Percentiles rank a stretch among this genome's conserved stretches.
Evolutionary conservation across 108 stramenopile species (phyloP).

Genomic region (Fistulifera pelliculosa): DNA sequence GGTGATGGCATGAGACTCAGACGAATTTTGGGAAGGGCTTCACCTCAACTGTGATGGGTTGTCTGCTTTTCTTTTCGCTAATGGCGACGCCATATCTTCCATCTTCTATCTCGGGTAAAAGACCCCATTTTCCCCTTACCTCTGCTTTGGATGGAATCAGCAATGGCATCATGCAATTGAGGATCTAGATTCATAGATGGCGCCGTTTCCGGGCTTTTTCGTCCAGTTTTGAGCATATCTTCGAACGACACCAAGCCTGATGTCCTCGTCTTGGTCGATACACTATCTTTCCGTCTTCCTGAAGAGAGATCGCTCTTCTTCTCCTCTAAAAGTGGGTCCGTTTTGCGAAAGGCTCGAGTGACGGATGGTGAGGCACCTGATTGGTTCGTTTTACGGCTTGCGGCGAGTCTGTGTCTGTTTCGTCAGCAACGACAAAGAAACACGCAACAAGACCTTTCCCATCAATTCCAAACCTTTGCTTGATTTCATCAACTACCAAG

Average conservation of each 20-base stretch:
- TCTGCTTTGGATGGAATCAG: constrained; percentile 1
- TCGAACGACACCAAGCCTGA: constrained; percentile 37
- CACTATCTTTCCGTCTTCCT: background rate
- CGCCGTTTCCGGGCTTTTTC: constrained; percentile 13
- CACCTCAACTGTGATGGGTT: constrained; percentile 51
- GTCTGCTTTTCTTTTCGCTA: background rate
- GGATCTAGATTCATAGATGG: constrained; percentile 4
- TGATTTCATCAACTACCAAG: constrained; percentile 69
- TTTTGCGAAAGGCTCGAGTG: constrained; percentile 18
- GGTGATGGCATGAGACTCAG: constrained; percentile 79
- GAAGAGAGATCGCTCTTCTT: constrained; percentile 7
- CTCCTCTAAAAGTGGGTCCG: constrained; percentile 21
- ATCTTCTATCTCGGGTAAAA: constrained; percentile 11
- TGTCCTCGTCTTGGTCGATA: constrained; percentile 4
- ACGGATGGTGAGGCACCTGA: background rate
- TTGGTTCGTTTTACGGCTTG: no score
- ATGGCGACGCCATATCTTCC: background rate
- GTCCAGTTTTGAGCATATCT: constrained; percentile 31
- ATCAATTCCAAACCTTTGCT: constrained; percentile 56
- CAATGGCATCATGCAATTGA: constrained; percentile 16
- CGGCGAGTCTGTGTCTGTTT: constrained; percentile 18
- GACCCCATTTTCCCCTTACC: constrained; percentile 4
- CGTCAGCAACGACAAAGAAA: constrained; percentile 26
- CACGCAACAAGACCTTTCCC: constrained; percentile 42
- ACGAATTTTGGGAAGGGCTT: constrained; percentile 83